A percentile compares a stretch with the other conserved stretches of the same genome.
Evolutionary conservation across 768 basidiomycete species (phyloP).

Genomic region (Mycena vitilis): DNA sequence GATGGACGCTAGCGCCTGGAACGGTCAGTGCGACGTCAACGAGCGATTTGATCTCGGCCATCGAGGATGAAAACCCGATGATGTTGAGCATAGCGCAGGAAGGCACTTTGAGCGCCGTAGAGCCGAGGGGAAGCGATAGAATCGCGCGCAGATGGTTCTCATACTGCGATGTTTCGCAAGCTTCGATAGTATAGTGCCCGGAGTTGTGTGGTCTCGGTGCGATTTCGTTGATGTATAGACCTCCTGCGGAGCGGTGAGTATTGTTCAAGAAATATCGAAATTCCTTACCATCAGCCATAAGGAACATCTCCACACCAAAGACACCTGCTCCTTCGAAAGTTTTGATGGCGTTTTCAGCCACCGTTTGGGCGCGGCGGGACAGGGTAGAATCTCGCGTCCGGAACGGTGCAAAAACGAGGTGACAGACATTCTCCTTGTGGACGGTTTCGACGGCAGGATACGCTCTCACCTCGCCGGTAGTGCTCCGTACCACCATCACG

Average conservation of each 20-base stretch:
- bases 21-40: constrained; percentile 70
- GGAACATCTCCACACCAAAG: constrained; percentile 99
- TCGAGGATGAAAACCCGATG: constrained; percentile 81
- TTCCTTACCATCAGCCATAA: constrained; percentile 82
- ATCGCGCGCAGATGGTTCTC: constrained; percentile 98
- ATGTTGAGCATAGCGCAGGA: constrained; percentile 95
- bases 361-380: constrained; percentile 65
- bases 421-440: constrained; percentile 93
- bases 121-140: constrained; percentile 89
- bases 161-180: constrained; percentile 96
- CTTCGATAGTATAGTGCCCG: constrained; percentile 98
- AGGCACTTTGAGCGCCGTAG: constrained; percentile 87
- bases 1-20: constrained; percentile 84
- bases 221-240: constrained; percentile 93
- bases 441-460: constrained; percentile 97
- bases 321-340: constrained; percentile 90
- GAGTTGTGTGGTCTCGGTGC: constrained; percentile 99
- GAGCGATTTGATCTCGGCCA: constrained; percentile 68
- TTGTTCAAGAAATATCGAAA: not conserved
- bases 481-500: constrained; percentile 94
- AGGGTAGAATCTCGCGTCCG: constrained; percentile 69
- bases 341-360: constrained; percentile 86
- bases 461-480: constrained; percentile 76
- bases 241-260: constrained; percentile 57
- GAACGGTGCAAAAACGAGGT: constrained; percentile 91